Percentiles rank a stretch among this genome's conserved stretches.
Conservation (phyloP, 192 early-diverging fungal species). For the Coemansia sp. region DNA sequence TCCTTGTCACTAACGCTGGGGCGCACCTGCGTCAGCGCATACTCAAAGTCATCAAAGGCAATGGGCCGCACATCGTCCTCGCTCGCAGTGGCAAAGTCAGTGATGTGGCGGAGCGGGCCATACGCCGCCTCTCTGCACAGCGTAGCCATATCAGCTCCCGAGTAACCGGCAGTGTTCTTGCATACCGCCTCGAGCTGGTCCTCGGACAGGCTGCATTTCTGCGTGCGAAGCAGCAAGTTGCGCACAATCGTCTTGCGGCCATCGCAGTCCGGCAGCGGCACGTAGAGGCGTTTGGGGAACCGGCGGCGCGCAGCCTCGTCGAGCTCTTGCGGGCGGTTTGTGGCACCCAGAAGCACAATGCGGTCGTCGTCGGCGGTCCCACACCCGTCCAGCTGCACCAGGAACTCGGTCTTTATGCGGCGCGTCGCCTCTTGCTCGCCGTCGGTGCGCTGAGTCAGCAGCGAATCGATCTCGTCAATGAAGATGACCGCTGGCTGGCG, state of each 20-base stretch:
- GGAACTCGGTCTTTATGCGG: slow-evolving; percentile 92
- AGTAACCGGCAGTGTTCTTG: slow-evolving; percentile 69
- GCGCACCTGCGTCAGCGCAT: slow-evolving; percentile 77
- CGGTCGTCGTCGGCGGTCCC: slow-evolving; percentile 73
- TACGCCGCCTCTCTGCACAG: slow-evolving; percentile 72
- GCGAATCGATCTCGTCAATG: slow-evolving; percentile 93
- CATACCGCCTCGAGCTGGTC: slow-evolving; percentile 65
- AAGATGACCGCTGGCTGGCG: slow-evolving; percentile 88
- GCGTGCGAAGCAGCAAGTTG: slow-evolving; percentile 62
- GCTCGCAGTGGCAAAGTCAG: slow-evolving; percentile 56
- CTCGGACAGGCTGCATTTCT: slow-evolving; percentile 59
- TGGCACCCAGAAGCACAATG: slow-evolving; percentile 76
- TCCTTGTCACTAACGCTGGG: slow-evolving; percentile 85
- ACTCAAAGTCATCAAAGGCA: slow-evolving; percentile 68
- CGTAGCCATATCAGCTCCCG: slow-evolving; percentile 87
- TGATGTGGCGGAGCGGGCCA: slow-evolving; percentile 75
- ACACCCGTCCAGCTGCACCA: slow-evolving; percentile 78
- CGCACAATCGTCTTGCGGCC: slow-evolving; percentile 67
- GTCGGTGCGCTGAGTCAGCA: slow-evolving; percentile 84
- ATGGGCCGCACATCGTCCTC: slow-evolving; percentile 75
- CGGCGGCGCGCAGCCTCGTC: slow-evolving; percentile 87
- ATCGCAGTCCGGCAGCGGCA: slow-evolving; percentile 76
- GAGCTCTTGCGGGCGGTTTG: slow-evolving; percentile 82
- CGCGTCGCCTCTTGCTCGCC: slow-evolving; percentile 86
- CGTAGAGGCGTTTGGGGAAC: slow-evolving; percentile 73